phyloP scores from a whole-genome alignment of 1,284 basidiomycete genomes.

The Irpex lacteus region DNA sequence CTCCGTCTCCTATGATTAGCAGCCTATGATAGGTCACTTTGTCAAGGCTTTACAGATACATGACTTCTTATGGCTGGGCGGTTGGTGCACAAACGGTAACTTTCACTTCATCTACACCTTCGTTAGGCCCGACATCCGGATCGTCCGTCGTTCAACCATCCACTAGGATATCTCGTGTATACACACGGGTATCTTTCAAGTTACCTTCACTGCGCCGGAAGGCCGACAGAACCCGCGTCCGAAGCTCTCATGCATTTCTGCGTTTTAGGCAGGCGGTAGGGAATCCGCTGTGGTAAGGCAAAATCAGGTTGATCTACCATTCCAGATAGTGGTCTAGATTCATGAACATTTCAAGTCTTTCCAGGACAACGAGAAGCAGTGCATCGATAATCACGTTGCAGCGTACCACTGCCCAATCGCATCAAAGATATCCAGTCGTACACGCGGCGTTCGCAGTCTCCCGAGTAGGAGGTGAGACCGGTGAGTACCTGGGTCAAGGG shows the following conservation, averaged over 20 bases:
- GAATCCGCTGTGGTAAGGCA: not conserved
- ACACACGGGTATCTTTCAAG: not conserved
- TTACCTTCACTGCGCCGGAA: not conserved
- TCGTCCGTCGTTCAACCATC: not conserved
- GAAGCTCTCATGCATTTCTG: not conserved
- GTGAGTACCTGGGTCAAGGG: not conserved
- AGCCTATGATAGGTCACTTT: not conserved
- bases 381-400: not conserved
- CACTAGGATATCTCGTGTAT: not conserved
- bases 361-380: not conserved
- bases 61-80: too few relatives aligned
- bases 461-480: not conserved
- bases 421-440: not conserved
- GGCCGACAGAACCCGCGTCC: not conserved
- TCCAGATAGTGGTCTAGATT: not conserved
- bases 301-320: not conserved
- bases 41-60: not conserved
- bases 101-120: not conserved
- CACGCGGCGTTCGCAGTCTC: not conserved
- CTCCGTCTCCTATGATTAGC: not conserved
- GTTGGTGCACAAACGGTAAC: not conserved
- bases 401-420: not conserved
- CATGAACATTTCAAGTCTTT: not conserved
- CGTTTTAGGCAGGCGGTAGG: not conserved
- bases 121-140: not conserved